phyloP scores from a whole-genome alignment of 1,284 basidiomycete species.

The Trametes pubescens region DNA sequence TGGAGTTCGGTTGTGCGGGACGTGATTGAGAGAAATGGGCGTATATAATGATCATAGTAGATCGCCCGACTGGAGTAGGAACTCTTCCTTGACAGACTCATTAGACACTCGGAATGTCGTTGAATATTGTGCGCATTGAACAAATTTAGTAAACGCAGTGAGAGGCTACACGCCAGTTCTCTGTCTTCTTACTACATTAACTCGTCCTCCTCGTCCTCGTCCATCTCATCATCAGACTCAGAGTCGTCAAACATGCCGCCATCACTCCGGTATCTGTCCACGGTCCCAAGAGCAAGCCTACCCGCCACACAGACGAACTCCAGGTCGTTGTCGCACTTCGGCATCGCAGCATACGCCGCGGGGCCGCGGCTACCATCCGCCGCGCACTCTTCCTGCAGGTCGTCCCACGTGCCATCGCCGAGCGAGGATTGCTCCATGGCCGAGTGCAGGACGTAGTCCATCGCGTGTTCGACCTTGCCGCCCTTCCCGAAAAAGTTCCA shows the following conservation, averaged over 20 bases:
- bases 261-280: background rate
- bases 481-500: conserved; percentile 10
- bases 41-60: no score
- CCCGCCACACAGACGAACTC: conserved; percentile 23
- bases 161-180: no score
- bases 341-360: conserved; percentile 13
- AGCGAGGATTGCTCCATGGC: conserved; percentile 23
- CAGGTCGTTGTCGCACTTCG: conserved; percentile 25
- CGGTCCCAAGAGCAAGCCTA: background rate
- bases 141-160: no score
- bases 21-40: no score
- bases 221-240: background rate
- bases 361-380: background rate
- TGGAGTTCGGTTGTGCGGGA: no score
- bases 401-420: conserved; percentile 23
- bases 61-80: no score
- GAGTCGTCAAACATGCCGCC: background rate
- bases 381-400: conserved; percentile 3
- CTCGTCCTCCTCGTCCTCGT: background rate
- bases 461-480: conserved; percentile 17
- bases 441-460: conserved; percentile 21
- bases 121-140: no score
- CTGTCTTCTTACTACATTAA: no score
- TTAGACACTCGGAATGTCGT: no score
- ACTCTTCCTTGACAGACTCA: no score